Percentiles rank a stretch among this genome's conserved stretches.
These are phyloP conservation scores for Eimeria acervulina DNA, from an alignment of 169 alveolate species.

Conservation along the genomic window DNA sequence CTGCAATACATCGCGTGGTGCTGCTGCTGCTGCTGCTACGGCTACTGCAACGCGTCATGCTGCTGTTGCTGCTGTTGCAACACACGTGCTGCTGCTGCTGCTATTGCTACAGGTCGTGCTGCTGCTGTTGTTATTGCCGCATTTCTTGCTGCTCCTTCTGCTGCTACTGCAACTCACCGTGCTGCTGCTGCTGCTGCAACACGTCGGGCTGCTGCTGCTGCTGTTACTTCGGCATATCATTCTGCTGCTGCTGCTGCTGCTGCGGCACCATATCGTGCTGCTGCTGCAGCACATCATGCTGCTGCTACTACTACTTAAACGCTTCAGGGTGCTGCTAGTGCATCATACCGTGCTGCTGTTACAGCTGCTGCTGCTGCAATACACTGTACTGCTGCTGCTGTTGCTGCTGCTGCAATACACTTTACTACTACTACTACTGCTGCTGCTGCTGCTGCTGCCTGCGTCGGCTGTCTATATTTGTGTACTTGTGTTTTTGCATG, in stretches of 20 bases:
- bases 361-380: constrained; percentile 34
- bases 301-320: neutral
- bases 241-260: neutral
- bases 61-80: constrained; percentile 24
- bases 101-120: neutral
- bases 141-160: constrained; percentile 4
- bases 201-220: neutral
- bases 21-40: no score
- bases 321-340: neutral
- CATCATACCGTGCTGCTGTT: neutral
- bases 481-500: no score
- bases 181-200: neutral
- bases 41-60: no score
- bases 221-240: no score
- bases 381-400: neutral
- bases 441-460: constrained; percentile 29
- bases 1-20: no score
- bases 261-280: neutral
- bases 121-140: constrained; percentile 12
- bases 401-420: constrained; percentile 10
- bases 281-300: neutral
- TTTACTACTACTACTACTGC: neutral
- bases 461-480: no score
- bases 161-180: no score
- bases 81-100: constrained; percentile 18